These are phyloP conservation scores for Ascobolus immersus DNA, from an alignment of 495 filamentous ascomycete species.

Conservation along the genomic window DNA sequence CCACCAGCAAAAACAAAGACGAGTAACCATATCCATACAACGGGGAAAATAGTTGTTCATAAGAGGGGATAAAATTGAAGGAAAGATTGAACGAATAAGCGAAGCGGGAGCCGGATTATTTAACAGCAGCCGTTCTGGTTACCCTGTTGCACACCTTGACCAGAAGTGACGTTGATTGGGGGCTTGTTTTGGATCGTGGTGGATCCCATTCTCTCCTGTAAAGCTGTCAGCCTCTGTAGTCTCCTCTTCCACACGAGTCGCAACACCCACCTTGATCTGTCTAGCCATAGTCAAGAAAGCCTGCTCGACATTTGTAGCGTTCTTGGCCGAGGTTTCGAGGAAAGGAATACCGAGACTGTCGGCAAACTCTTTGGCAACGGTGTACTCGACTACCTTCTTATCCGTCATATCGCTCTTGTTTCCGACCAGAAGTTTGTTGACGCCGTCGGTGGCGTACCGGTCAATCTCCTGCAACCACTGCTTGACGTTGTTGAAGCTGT, in stretches of 20 bases:
- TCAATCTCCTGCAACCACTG: slow-evolving; percentile 99
- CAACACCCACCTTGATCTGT: slow-evolving; percentile 48
- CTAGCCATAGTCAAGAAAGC: slow-evolving; percentile 99
- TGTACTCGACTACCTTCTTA: slow-evolving; percentile 99
- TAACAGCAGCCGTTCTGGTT: slow-evolving; percentile 89
- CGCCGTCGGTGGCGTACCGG: slow-evolving; percentile 92
- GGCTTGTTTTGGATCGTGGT: slow-evolving; percentile 91
- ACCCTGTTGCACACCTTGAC: slow-evolving; percentile 79
- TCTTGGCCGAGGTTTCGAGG: slow-evolving; percentile 98
- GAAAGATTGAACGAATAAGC: background rate
- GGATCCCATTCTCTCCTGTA: slow-evolving; percentile 79
- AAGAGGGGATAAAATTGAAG: too few relatives aligned
- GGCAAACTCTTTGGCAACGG: slow-evolving; percentile 97
- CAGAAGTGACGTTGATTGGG: slow-evolving; percentile 78
- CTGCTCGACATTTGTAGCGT: slow-evolving; percentile 96
- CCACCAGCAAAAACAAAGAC: too few relatives aligned
- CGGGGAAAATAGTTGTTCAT: too few relatives aligned
- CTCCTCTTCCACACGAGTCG: background rate
- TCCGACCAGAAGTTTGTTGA: slow-evolving; percentile 95
- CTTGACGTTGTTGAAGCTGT: slow-evolving; percentile 99
- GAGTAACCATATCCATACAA: too few relatives aligned
- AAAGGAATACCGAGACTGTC: slow-evolving; percentile 98
- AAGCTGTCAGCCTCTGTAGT: slow-evolving; percentile 4
- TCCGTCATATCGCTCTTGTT: slow-evolving; percentile 99
- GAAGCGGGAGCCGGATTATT: slow-evolving; percentile 17